Evolutionary conservation across 805 yeast genomes (phyloP), one percentile per base, ranked within the genome.

Genomic region (Citeromyces matritensis): DNA sequence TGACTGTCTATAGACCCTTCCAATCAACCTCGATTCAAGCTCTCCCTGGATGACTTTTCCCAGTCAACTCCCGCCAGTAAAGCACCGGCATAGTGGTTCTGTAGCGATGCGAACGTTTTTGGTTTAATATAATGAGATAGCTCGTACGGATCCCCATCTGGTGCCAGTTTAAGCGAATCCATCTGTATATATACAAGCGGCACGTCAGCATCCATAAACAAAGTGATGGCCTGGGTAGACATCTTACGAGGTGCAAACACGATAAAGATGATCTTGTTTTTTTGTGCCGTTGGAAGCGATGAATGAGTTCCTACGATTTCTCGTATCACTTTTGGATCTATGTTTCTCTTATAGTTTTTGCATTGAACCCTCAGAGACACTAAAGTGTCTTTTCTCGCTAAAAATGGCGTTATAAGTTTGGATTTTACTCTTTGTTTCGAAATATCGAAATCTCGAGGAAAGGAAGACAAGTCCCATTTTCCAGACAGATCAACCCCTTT

Each of bases 401-500:
- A 35, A 2, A 47, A 34, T 5, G 53, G 55, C 31, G 46, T 48
- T 5, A 49, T 41, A 23, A 25, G 14, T 15, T 25, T 25, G 27
- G 27, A 9, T n/a, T 13, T 25, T 25, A 15, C 13, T 5, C 15
- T 29, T 19, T 10, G 12, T 14, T 32, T 27, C 30, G 15, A 11
- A n/a, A 14, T 24, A 23, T 25, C 7, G 4, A 15, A 26, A 10
- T 23, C 23, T 13, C 42, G 45, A 44, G 27, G 37, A 41, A 17
- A 37, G 17, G 33, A 32, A 31, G 40, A 33, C 30, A 62, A 45
- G 33, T 64, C 49, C 77, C 78, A 70, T 27, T 52, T 52, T 0
- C 76, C 77, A 13, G 64, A 43, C 4, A 73, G 43, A 42, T 73
- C 80, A 4, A 72, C 51, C 0, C 80, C 80, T 32, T 63, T 57